phyloP scores from a whole-genome alignment of 257 asterid species.

The Solanum pinnatisectum region DNA sequence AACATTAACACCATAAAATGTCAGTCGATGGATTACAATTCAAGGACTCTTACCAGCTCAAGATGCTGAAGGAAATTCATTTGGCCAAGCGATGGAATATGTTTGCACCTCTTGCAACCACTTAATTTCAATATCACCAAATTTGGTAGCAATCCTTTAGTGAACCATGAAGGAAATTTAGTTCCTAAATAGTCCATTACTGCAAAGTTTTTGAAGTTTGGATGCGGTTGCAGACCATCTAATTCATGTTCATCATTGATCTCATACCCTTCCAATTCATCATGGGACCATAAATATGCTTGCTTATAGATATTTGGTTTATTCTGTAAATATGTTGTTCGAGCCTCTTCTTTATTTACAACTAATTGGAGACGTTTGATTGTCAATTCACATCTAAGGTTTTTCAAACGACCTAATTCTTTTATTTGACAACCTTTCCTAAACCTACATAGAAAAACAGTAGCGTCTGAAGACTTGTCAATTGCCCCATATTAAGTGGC shows the following conservation, averaged over 20 bases:
- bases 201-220: background rate
- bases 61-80: background rate
- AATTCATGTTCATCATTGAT: background rate
- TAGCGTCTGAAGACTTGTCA: background rate
- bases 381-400: constrained; percentile 1
- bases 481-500: background rate
- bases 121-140: background rate
- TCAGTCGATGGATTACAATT: background rate
- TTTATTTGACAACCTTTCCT: constrained; percentile 11
- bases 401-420: constrained; percentile 12
- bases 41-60: background rate
- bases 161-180: constrained; percentile 13
- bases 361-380: background rate
- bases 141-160: background rate
- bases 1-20: background rate
- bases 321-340: background rate
- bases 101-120: background rate
- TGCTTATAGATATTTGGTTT: background rate
- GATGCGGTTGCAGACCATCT: constrained; percentile 13
- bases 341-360: background rate
- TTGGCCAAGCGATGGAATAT: constrained; percentile 13
- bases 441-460: background rate
- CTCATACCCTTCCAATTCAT: background rate
- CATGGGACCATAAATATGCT: background rate
- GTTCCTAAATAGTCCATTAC: background rate